Evolutionary conservation across 116 monocot species (phyloP), one percentile per base, ranked within the genome.

Genomic region (Phalaenopsis hybrid): DNA sequence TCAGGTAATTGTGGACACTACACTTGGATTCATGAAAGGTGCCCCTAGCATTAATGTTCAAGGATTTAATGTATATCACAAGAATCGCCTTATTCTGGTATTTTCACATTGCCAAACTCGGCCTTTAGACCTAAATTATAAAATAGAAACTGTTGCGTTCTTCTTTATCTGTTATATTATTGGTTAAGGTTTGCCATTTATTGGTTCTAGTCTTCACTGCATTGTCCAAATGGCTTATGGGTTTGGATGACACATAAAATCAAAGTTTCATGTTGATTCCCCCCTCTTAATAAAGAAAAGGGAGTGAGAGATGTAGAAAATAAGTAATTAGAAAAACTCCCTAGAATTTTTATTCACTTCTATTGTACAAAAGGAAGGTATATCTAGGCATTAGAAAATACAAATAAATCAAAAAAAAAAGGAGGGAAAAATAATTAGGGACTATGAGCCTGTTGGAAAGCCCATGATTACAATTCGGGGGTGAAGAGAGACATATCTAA

Each of bases 21-120:
- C 92, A 17, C 86, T 97, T 76, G 97, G 97, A 78, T 97, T 92
- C 85, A 44, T 91, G 17, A 51, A 91, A 37, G 97, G 89, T 57
- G 87, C 97, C 77, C 97, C 97, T 20, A 73, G 86, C 45, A 68
- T 97, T 44, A 85, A 86, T 85, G 84, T 94, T 65, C 90, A 92
- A 79, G 97, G 97, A 8, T 94, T 92, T 83, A 94, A 92, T 86
- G 87, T 97, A 4, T 97, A 97, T 74, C 91, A 97, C 88, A 92
- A 87, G 79, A 94, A 94, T 85, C 94, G 97, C 23, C 90, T 97
- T 63, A 94, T 97, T 81, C 73, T 92, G 90, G 97, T 97, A 83
- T 45, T 44, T 75, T 75, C 37, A 15, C 33, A 75, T 46, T 75
- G 37, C 75, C 20, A 46, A 75, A n/a, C 45, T 75, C 37, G 15